Base-by-base conservation (phyloP, 495 filamentous ascomycete genomes). In the Bacidia rubella region DNA sequence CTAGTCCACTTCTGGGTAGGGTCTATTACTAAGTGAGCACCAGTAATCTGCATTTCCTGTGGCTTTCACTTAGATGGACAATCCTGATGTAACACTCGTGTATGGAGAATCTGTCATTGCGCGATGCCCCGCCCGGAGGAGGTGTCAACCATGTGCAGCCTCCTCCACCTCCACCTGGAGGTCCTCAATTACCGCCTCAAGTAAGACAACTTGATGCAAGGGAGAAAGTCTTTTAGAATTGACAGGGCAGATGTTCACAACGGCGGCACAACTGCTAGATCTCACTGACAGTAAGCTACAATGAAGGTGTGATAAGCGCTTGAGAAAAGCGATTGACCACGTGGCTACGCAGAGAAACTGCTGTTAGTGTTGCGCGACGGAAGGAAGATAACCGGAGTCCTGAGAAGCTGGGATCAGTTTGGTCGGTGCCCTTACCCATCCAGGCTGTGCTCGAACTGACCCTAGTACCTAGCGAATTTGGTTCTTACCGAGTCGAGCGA, bases 391-490 rank as follows among this genome's bases (percentile, higher is more conserved):
- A 86, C 92, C 48, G 92, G 92, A 19, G 86, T 97, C 11, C 68
- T 98, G 60, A 74, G 92, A 58, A 95, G 87, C 62, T 98, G 93
- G 90, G 92, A 98, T 69, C 92, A 98, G 66, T 96, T 95, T 63
- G 89, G 89, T 82, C 59, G 75, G 58, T 26, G 38, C n/a, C 17
- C 23, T 38, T 47, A 43, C 29, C 15, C 38, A 27, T 24, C 20
- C 17, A 24, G 11, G 40, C 10, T 11, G 9, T 39, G 10, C 9
- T 40, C 26, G 21, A 27, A 47, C 23, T 39, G 21, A 24, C 19
- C 21, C 47, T 15, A n/a, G 4, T 51, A 9, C 39, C 59, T 17
- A 96, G 90, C 90, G 45, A 98, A 98, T 67, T 74, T 98, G 41
- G 87, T 95, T 35, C 79, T 98, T 50, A 89, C 95, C 63, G 87